phyloP scores from a whole-genome alignment of 345 rosid species.

The Triadica sebifera region DNA sequence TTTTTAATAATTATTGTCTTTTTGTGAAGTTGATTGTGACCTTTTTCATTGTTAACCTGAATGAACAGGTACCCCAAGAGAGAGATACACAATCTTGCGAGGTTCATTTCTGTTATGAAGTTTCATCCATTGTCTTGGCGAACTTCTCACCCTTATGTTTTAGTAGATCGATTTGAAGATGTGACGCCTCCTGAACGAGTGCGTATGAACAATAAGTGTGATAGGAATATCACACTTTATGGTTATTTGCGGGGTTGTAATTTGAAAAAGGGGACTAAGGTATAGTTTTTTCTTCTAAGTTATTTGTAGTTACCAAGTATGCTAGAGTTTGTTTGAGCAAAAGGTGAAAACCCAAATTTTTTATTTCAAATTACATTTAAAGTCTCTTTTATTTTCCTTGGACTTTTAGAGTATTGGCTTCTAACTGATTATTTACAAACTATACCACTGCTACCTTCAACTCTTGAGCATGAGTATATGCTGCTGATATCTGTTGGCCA shows the following conservation, averaged over 20 bases:
- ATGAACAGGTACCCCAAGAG: constrained; percentile 67
- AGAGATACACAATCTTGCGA: constrained; percentile 83
- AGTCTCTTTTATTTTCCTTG: background rate
- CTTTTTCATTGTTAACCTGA: background rate
- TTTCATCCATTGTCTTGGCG: constrained; percentile 78
- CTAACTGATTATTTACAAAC: background rate
- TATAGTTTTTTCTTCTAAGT: constrained; percentile 19
- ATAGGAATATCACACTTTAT: constrained; percentile 76
- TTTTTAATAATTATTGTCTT: background rate
- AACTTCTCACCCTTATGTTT: constrained; percentile 82
- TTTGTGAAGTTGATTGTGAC: background rate
- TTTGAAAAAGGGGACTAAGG: constrained; percentile 86
- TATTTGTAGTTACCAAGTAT: background rate
- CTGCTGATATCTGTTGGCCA: background rate
- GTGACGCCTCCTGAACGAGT: constrained; percentile 83
- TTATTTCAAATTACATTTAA: background rate
- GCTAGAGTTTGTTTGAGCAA: background rate
- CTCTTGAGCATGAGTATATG: background rate
- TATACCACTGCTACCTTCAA: background rate
- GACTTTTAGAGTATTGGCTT: background rate
- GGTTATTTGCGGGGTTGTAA: constrained; percentile 97
- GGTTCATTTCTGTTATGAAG: constrained; percentile 78
- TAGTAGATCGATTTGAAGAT: constrained; percentile 95
- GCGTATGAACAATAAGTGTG: constrained; percentile 68
- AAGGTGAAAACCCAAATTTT: background rate